phyloP scores from a whole-genome alignment of 495 filamentous ascomycete species.

The Penicilliopsis zonata region DNA sequence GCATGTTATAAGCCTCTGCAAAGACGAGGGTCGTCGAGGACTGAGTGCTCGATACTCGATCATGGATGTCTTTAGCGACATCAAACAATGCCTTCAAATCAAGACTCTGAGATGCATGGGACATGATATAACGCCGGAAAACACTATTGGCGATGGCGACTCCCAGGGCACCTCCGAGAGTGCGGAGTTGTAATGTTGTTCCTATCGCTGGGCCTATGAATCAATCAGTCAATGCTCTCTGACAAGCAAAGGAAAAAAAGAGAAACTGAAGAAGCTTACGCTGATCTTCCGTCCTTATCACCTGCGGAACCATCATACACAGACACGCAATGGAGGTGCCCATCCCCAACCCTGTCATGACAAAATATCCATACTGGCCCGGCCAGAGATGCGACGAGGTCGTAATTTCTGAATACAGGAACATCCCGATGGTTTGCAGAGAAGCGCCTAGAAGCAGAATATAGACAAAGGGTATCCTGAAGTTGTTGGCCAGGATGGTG shows the following conservation, averaged over 20 bases:
- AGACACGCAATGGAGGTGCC: constrained; percentile 36
- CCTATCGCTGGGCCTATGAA: constrained; percentile 10
- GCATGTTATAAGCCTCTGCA: constrained; percentile 13
- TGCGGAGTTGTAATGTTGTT: constrained; percentile 10
- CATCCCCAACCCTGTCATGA: constrained; percentile 41
- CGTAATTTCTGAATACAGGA: constrained; percentile 28
- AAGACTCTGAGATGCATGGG: neutral
- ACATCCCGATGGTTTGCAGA: constrained; percentile 37
- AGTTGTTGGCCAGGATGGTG: constrained; percentile 7
- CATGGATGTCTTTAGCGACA: no score
- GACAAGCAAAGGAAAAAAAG: neutral
- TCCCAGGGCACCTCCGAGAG: constrained; percentile 19
- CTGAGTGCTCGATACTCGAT: constrained; percentile 2
- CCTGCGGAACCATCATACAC: constrained; percentile 38
- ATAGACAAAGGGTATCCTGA: constrained; percentile 35
- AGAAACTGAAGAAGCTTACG: neutral
- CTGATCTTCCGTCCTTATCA: constrained; percentile 22
- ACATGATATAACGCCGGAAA: constrained; percentile 11
- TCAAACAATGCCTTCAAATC: neutral
- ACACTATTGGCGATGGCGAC: constrained; percentile 13
- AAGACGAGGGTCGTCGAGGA: constrained; percentile 7
- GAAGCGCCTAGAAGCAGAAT: constrained; percentile 23
- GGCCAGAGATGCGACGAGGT: constrained; percentile 8
- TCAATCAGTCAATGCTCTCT: neutral
- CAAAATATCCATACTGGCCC: constrained; percentile 37